Conservation (phyloP, 345 rosid species). For the Hibiscus mutabilis region DNA sequence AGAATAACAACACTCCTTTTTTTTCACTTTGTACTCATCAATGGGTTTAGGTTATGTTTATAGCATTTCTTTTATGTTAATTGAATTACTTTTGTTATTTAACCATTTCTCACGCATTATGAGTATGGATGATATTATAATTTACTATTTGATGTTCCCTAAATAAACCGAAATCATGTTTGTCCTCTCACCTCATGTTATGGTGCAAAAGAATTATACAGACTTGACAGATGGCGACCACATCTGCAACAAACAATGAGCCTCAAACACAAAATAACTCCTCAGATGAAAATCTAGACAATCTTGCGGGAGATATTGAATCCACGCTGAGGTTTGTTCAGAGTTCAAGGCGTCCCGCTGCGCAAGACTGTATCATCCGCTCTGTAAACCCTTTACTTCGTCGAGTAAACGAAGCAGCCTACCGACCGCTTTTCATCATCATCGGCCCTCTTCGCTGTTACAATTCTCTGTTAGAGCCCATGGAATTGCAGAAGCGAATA, state of each 20-base stretch:
- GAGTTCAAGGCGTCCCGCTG: not conserved
- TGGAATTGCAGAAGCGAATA: not conserved
- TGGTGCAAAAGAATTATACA: not conserved
- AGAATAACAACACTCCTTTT: no score
- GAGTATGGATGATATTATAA: no score
- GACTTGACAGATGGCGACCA: not conserved
- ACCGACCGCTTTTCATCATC: not conserved
- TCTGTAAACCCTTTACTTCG: not conserved
- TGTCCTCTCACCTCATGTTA: not conserved
- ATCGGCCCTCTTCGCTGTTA: not conserved
- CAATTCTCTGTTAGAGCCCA: not conserved
- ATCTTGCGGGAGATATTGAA: not conserved
- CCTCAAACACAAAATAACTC: not conserved
- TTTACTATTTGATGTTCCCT: no score
- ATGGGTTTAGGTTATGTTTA: no score
- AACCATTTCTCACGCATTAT: no score
- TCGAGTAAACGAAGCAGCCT: not conserved
- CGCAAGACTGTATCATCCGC: not conserved
- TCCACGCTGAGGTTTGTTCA: not conserved
- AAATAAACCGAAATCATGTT: no score
- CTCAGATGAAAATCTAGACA: not conserved
- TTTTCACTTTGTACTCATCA: no score
- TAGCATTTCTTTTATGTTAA: no score
- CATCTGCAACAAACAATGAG: not conserved
- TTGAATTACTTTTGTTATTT: no score